Evolutionary conservation across 2,329 filamentous ascomycete genomes (phyloP).

Genomic region (Hirsutella rhossiliensis): DNA sequence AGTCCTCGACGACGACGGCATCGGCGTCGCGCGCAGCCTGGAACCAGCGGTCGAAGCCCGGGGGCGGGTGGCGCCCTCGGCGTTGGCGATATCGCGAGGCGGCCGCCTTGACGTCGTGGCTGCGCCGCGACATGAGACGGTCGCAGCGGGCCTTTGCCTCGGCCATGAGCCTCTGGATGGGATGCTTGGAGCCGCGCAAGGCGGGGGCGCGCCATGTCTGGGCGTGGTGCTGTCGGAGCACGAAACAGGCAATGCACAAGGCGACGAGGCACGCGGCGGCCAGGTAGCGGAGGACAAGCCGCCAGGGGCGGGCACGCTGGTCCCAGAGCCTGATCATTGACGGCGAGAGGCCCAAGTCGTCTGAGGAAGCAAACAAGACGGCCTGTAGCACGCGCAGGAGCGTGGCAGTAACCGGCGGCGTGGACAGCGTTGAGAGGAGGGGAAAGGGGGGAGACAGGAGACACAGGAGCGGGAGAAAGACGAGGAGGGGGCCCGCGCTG

Average conservation of each 20-base stretch:
- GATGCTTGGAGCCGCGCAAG: conserved; percentile 21
- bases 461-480: no score
- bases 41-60: conserved; percentile 51
- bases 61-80: conserved; percentile 49
- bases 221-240: conserved; percentile 17
- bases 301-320: conserved; percentile 11
- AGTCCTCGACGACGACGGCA: conserved; percentile 49
- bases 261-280: conserved; percentile 11
- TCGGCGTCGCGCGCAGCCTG: conserved; percentile 36
- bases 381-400: no score
- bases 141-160: conserved; percentile 32
- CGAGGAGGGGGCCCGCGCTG: no score
- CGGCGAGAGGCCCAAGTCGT: no score
- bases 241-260: conserved; percentile 16
- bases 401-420: no score
- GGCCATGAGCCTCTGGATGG: conserved; percentile 37
- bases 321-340: conserved; percentile 4
- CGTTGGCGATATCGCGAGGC: conserved; percentile 42
- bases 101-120: conserved; percentile 35
- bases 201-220: conserved; percentile 12
- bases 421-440: no score
- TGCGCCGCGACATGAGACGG: conserved; percentile 28
- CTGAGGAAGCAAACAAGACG: no score
- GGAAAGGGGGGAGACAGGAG: no score
- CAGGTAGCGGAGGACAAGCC: conserved; percentile 16